These are phyloP conservation scores for Alternaria viburni DNA, from an alignment of 2,329 filamentous ascomycete genomes.

Conservation along the genomic window DNA sequence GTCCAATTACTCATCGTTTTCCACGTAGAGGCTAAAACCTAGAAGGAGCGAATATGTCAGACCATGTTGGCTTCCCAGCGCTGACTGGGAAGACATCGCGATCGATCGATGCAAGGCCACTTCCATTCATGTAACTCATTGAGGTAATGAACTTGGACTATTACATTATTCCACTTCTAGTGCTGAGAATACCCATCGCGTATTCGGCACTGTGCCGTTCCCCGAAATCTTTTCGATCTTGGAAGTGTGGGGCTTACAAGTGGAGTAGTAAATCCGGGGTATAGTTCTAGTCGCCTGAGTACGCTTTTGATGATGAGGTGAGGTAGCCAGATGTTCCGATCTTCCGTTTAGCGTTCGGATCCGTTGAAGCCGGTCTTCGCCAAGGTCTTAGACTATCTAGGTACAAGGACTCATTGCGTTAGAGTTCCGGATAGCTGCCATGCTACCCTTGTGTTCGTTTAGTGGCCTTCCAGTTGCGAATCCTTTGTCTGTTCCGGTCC, in stretches of 20 bases:
- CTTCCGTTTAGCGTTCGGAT: background rate
- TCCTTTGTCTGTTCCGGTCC: background rate
- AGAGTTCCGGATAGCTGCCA: background rate
- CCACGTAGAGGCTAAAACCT: background rate
- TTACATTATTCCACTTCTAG: background rate
- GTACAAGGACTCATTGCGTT: background rate
- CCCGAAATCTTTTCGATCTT: background rate
- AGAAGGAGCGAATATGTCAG: background rate
- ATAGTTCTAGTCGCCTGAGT: background rate
- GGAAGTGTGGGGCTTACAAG: background rate
- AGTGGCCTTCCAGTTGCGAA: background rate
- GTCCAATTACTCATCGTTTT: background rate
- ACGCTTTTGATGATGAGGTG: background rate
- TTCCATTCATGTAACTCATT: too few species aligned
- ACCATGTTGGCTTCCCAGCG: background rate
- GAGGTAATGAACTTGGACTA: background rate
- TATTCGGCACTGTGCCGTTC: background rate
- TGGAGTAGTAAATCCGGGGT: background rate
- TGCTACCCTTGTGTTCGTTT: background rate
- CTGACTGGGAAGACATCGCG: background rate
- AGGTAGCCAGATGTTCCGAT: background rate
- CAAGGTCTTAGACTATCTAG: background rate
- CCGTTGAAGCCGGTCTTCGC: background rate
- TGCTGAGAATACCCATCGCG: background rate
- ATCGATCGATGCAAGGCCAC: background rate